Evolutionary conservation across 169 alveolate genomes (phyloP), one percentile per base, ranked within the genome.

Genomic region (Hepatocystis sp.): DNA sequence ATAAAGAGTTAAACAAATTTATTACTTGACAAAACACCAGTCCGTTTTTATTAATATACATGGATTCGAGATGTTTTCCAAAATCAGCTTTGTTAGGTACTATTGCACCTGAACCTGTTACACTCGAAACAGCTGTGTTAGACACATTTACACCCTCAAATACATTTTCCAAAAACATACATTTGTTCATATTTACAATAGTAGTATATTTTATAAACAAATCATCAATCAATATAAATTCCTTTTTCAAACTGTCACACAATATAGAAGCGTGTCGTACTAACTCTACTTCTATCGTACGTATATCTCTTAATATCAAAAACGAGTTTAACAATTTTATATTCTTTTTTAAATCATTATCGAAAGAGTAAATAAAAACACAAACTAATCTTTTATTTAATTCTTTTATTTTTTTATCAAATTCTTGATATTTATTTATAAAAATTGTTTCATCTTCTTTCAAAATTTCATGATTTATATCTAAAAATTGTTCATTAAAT

Each of bases 371-470:
- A 5, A 63, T 52, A 42, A 84, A 36, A 30, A 66, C 56, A 44
- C 84, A 66, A 2, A 66, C 40, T 23, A 65, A 25, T 28, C 84
- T 32, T 47, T 66, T 66, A 30, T 66, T 66, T 23, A 84, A 25
- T 15, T 66, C 84, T 46, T 84, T 66, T 2, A 66, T 67, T 39
- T 55, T 66, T 34, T 25, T 49, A 30, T 84, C 90, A 66, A 66
- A 84, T 4, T 15, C 19, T 40, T 66, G 52, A 40, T 84, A 67
- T 84, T 92, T 42, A 85, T 91, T 66, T 67, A 92, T 52, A 66
- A 84, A 44, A 63, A 71, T 85, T 19, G 23, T 34, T 84, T 66
- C 85, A 71, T 91, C 71, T 89, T 85, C 85, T 84, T 66, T 88
- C 84, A 91, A 44, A 53, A 90, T 91, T 65, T 64, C 81, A 15